phyloP scores from a whole-genome alignment of 768 basidiomycete genomes.

The Calocera viscosa region DNA sequence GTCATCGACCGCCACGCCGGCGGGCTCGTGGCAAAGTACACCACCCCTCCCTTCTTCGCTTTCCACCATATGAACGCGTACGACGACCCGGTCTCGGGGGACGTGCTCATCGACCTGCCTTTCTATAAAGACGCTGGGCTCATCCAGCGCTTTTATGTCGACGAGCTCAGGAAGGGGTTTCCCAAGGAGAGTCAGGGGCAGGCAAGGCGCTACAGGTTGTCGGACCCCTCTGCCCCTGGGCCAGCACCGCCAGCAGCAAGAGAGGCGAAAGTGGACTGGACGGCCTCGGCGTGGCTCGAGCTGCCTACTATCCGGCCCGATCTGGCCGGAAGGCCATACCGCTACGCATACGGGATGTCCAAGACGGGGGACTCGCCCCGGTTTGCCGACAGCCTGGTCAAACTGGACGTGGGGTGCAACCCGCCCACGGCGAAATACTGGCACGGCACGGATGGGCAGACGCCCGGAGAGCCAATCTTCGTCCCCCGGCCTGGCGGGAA shows the following conservation, averaged over 20 bases:
- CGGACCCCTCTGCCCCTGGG: conserved; percentile 19
- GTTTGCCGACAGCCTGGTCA: neutral
- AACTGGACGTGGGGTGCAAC: neutral
- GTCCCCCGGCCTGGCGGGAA: neutral
- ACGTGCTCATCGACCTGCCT: conserved; percentile 30
- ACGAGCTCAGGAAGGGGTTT: conserved; percentile 24
- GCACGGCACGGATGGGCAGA: neutral
- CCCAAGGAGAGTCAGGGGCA: conserved; percentile 16
- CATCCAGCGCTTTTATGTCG: conserved; percentile 27
- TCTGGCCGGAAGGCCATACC: conserved; percentile 24
- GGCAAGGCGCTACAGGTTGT: conserved; percentile 27
- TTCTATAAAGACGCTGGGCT: conserved; percentile 27
- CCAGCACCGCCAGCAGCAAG: conserved; percentile 13
- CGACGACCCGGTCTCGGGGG: conserved; percentile 25
- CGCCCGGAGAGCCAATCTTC: neutral
- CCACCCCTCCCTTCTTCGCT: conserved; percentile 30
- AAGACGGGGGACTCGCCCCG: neutral
- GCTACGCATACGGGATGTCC: conserved; percentile 15
- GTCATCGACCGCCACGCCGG: conserved; percentile 29
- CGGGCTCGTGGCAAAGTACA: conserved; percentile 31
- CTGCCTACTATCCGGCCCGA: conserved; percentile 29
- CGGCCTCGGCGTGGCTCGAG: conserved; percentile 19
- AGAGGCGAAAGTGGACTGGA: conserved; percentile 20
- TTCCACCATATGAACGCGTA: conserved; percentile 34
- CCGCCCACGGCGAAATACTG: neutral